Percentiles rank a stretch among this genome's conserved stretches.
These are phyloP conservation scores for Aspergillus affinis DNA, from an alignment of 495 filamentous ascomycete species.

Conservation along the genomic window DNA sequence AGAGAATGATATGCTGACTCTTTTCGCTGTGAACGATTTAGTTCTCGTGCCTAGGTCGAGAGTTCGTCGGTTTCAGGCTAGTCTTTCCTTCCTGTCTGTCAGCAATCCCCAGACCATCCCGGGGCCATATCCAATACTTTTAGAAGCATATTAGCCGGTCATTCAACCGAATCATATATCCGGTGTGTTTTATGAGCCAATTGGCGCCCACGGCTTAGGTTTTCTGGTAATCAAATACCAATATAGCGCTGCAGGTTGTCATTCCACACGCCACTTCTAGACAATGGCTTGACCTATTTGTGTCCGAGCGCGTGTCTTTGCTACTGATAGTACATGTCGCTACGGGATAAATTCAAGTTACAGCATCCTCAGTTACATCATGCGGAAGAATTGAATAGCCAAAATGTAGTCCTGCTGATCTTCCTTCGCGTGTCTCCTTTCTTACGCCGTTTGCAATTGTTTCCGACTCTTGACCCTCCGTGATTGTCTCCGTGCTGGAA, in stretches of 20 bases:
- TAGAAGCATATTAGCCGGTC: constrained; percentile 3
- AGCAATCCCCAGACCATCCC: not conserved
- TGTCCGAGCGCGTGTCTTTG: not conserved
- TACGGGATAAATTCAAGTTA: not conserved
- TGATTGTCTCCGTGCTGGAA: not conserved
- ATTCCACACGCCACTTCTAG: not conserved
- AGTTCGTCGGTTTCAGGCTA: no score
- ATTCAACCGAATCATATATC: constrained; percentile 12
- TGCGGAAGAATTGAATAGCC: constrained; percentile 5
- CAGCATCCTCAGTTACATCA: not conserved
- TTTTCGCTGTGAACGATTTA: not conserved
- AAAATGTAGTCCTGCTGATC: not conserved
- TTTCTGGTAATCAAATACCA: not conserved
- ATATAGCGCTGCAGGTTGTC: not conserved
- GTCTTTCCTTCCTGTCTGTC: not conserved
- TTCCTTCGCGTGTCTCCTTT: not conserved
- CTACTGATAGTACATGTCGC: not conserved
- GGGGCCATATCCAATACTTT: not conserved
- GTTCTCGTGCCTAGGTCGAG: not conserved
- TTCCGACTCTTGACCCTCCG: not conserved
- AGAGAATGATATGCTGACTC: not conserved
- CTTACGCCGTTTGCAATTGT: not conserved
- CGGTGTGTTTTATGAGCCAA: constrained; percentile 1
- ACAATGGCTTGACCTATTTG: not conserved
- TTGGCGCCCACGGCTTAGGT: not conserved